Evolutionary conservation across 371 early-diverging fungal species (phyloP).

Genomic region (Smittium culicis): DNA sequence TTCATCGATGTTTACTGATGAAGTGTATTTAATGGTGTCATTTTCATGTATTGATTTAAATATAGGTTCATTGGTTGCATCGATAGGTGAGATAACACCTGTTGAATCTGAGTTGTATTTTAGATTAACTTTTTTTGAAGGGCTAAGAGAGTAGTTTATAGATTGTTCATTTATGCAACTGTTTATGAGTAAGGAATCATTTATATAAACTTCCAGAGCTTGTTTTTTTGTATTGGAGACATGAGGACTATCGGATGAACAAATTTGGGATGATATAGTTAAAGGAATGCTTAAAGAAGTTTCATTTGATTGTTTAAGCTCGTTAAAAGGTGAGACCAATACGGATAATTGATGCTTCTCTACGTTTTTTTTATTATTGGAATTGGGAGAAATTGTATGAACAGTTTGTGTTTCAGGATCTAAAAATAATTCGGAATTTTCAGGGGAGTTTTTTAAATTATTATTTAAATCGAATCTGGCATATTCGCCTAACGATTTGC

Average conservation of each 20-base stretch:
- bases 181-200: background rate
- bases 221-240: too few species aligned
- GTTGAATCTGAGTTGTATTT: background rate
- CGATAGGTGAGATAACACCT: background rate
- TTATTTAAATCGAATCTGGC: background rate
- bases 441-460: background rate
- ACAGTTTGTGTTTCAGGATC: background rate
- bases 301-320: background rate
- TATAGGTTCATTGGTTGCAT: background rate
- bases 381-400: background rate
- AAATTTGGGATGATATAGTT: background rate
- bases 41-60: background rate
- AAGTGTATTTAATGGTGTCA: background rate
- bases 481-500: background rate
- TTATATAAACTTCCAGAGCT: background rate
- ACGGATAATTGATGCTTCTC: background rate
- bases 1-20: too few species aligned
- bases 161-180: too few species aligned
- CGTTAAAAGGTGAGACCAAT: background rate
- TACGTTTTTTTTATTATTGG: background rate
- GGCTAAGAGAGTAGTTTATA: background rate
- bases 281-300: background rate
- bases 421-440: background rate
- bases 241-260: too few species aligned
- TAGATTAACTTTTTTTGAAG: background rate